Conservation (phyloP, 2,329 filamentous ascomycete genomes). For the Dichotomopilus funicola region DNA sequence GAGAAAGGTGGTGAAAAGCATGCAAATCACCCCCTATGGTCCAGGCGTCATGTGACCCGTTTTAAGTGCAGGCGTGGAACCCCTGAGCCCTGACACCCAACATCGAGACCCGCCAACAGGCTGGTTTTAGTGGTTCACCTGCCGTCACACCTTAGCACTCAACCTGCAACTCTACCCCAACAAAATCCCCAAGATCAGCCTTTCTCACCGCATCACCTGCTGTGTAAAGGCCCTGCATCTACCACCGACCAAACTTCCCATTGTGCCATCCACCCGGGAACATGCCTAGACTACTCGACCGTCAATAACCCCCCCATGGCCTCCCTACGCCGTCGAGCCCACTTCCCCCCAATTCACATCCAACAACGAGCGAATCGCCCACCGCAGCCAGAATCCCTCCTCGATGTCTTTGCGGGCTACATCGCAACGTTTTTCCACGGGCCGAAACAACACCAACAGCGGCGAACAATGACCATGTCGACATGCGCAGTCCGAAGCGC, state of each 20-base stretch:
- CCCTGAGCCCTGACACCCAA: too few species aligned
- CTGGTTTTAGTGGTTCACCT: too few species aligned
- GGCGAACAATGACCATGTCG: slow-evolving; percentile 11
- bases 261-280: slow-evolving; percentile 1
- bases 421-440: slow-evolving; percentile 25
- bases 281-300: slow-evolving; percentile 3
- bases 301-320: background rate
- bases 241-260: background rate
- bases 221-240: slow-evolving; percentile 13
- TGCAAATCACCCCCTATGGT: too few species aligned
- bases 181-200: background rate
- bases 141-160: too few species aligned
- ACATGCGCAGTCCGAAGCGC: slow-evolving; percentile 13
- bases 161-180: background rate
- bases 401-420: slow-evolving; percentile 26
- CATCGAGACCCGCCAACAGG: too few species aligned
- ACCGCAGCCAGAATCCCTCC: slow-evolving; percentile 10
- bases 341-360: background rate
- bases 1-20: too few species aligned
- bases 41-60: too few species aligned
- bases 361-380: background rate
- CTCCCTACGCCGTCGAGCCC: slow-evolving; percentile 10
- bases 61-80: too few species aligned
- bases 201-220: background rate
- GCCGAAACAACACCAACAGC: background rate